Evolutionary conservation across 768 basidiomycete species (phyloP).

Genomic region (Trametes gibbosa): DNA sequence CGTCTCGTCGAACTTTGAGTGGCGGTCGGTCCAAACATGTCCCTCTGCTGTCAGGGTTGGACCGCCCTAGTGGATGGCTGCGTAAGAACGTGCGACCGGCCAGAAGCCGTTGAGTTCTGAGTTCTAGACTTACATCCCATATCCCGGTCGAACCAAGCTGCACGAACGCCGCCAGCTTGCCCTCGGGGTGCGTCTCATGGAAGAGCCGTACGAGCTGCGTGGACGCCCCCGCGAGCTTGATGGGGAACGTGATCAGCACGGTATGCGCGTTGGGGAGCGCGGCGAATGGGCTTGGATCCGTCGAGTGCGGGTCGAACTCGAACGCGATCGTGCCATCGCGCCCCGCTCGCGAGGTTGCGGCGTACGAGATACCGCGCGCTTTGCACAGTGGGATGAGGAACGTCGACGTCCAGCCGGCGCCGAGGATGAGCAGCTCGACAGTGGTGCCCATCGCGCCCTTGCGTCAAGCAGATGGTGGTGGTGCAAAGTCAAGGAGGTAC

Average conservation of each 20-base stretch:
- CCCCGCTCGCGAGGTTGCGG: conserved; percentile 56
- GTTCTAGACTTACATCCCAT: conserved; percentile 54
- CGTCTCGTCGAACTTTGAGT: conserved; percentile 40
- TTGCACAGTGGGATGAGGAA: conserved; percentile 57
- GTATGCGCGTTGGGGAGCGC: conserved; percentile 51
- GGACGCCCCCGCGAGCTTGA: conserved; percentile 45
- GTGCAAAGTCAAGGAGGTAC: neutral
- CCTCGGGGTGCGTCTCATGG: conserved; percentile 32
- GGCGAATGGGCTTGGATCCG: conserved; percentile 42
- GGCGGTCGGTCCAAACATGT: conserved; percentile 49
- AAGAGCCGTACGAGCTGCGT: conserved; percentile 47
- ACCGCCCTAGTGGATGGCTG: conserved; percentile 24
- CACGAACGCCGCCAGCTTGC: conserved; percentile 41
- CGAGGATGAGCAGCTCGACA: conserved; percentile 59
- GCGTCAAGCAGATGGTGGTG: neutral
- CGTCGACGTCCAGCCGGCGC: conserved; percentile 63
- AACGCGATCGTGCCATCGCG: conserved; percentile 49
- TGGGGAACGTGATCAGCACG: conserved; percentile 57
- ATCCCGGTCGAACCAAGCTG: conserved; percentile 62
- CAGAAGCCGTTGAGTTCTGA: too few species aligned
- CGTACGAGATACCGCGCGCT: conserved; percentile 39
- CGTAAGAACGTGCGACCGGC: neutral
- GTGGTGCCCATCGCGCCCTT: conserved; percentile 12
- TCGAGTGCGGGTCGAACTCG: conserved; percentile 48
- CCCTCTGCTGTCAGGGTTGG: conserved; percentile 21